Conservation (phyloP, 1,284 basidiomycete genomes). For the Trametes sp. region DNA sequence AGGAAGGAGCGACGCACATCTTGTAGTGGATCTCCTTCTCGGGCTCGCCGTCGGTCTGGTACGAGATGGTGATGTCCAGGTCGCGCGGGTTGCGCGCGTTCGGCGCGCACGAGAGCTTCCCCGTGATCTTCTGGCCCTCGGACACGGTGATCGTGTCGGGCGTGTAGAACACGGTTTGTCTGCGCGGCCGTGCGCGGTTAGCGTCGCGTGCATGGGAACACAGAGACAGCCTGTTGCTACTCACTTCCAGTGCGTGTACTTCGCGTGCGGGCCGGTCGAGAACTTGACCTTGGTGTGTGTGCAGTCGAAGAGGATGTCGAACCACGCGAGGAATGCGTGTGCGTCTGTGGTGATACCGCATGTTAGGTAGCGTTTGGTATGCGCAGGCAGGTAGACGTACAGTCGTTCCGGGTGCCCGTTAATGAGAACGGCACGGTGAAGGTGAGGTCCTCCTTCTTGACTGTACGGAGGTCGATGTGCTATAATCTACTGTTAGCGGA, state of each 20-base stretch:
- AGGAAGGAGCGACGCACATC: conserved; percentile 68
- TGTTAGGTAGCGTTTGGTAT: conserved; percentile 13
- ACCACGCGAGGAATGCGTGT: conserved; percentile 99
- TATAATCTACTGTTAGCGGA: conserved; percentile 39
- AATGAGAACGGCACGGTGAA: conserved; percentile 88
- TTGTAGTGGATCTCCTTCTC: conserved; percentile 67
- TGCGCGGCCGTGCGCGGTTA: conserved; percentile 37
- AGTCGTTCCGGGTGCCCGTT: conserved; percentile 90
- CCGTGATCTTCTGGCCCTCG: conserved; percentile 77
- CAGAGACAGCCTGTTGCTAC: conserved; percentile 41
- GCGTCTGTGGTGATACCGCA: conserved; percentile 64
- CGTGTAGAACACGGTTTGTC: conserved; percentile 97
- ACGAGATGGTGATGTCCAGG: conserved; percentile 87
- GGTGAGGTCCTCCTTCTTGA: conserved; percentile 94
- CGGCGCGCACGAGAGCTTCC: conserved; percentile 80
- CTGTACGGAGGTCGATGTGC: conserved; percentile 92
- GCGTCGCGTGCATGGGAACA: neutral
- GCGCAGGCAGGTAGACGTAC: conserved; percentile 58
- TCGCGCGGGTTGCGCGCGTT: conserved; percentile 93
- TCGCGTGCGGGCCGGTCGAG: conserved; percentile 94
- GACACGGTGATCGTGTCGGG: conserved; percentile 74
- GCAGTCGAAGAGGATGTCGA: conserved; percentile 96
- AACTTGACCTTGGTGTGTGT: conserved; percentile 97
- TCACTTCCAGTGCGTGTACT: conserved; percentile 97
- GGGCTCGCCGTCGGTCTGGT: conserved; percentile 55